Base-by-base conservation (phyloP, 2,329 filamentous ascomycete species). In the Alternaria arborescens region DNA sequence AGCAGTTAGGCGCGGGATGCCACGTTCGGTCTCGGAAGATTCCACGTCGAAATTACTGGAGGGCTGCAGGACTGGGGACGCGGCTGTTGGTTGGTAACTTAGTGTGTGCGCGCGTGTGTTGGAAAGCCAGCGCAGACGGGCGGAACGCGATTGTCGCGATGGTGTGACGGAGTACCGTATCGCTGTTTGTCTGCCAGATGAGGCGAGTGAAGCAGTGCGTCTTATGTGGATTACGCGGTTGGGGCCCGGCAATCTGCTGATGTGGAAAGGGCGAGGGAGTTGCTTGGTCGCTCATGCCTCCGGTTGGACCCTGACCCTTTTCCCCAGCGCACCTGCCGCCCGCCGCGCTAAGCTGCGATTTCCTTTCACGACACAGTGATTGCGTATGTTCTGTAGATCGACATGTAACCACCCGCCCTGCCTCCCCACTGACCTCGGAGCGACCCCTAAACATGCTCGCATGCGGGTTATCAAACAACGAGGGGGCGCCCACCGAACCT, bases 291-390 rank as follows among this genome's bases (percentile, higher is more conserved):
- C 50, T 30, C 32, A 62, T 62, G 46, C 62, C 59, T 56, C 60
- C 54, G 43, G 46, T 44, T 62, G 68, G 64, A 66, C 67, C 66
- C 65, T 62, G 68, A 60, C 64, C 67, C 66, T 63, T 63, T 60
- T 52, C 46, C 60, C 52, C 57, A 54, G 57, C 44, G 60, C 60
- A 52, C 18, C 57, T 50, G 52, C 60, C 48, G 42, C 57, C 47
- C 34, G 52, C 41, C 56, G 46, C 55, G 32, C 58, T 52, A 53
- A 32, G 47, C 52, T 22, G 44, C 44, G 28, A 28, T 43, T 41
- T 18, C 32, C 44, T n/a, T 56, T 60, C 57, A 60, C 44, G 30
- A 44, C 52, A 26, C 24, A 28, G 41, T 47, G 58, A 52, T 54
- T 60, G 52, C 61, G 53, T 48, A 48, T 42, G 38, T 40, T 38